Evolutionary conservation across 1,284 basidiomycete species (phyloP).

Genomic region (Cryptococcus sp.): DNA sequence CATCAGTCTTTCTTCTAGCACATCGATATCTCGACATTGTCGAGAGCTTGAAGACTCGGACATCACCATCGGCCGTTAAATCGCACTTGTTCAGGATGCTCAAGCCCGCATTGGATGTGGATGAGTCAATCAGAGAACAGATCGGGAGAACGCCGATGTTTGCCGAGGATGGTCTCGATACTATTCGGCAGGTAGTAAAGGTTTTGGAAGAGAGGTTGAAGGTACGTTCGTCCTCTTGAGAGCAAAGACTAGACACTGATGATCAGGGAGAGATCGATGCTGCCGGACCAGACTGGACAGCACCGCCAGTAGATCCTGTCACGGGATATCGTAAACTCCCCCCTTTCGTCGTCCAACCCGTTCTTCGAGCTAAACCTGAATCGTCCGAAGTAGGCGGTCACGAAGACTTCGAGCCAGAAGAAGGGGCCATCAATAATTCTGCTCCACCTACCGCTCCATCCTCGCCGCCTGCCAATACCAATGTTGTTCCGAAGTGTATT

Average conservation of each 20-base stretch:
- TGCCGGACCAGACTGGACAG: constrained; percentile 38
- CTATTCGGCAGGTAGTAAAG: constrained; percentile 56
- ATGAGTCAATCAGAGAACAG: constrained; percentile 68
- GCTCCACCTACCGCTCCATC: neutral
- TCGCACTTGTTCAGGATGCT: constrained; percentile 91
- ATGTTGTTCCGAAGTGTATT: constrained; percentile 5
- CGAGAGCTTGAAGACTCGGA: constrained; percentile 64
- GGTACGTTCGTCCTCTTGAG: constrained; percentile 46
- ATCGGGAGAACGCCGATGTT: constrained; percentile 35
- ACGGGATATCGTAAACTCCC: constrained; percentile 59
- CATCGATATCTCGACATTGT: constrained; percentile 85
- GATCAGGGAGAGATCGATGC: constrained; percentile 49
- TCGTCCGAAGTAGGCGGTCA: constrained; percentile 22
- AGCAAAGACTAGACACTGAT: neutral
- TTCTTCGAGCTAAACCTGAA: constrained; percentile 58
- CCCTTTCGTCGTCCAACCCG: constrained; percentile 81
- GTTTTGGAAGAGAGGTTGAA: constrained; percentile 66
- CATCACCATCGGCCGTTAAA: constrained; percentile 72
- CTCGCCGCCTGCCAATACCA: constrained; percentile 1
- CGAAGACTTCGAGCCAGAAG: constrained; percentile 10
- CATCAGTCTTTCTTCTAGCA: constrained; percentile 63
- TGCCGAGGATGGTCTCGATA: constrained; percentile 31
- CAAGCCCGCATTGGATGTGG: constrained; percentile 63
- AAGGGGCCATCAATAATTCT: neutral
- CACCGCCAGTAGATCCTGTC: constrained; percentile 29